These are phyloP conservation scores for Arachnomyces sp. DNA, from an alignment of 2,329 filamentous ascomycete genomes.

Conservation along the genomic window DNA sequence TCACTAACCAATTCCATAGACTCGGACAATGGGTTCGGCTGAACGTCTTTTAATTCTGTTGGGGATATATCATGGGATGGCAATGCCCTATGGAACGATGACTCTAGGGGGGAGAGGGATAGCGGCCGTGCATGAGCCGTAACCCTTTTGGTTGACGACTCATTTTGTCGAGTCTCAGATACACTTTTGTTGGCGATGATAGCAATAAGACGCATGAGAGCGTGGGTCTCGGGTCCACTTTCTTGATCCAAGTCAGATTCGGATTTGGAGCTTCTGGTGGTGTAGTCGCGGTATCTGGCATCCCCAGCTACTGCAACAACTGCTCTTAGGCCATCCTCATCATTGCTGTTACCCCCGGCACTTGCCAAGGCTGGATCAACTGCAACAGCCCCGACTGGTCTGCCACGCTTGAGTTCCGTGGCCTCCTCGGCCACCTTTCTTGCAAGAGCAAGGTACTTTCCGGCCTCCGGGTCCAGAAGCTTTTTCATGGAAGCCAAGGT, in stretches of 20 bases:
- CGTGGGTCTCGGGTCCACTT: conserved; percentile 38
- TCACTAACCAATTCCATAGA: no score
- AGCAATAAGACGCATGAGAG: conserved; percentile 37
- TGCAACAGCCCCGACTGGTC: conserved; percentile 36
- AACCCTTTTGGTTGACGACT: no score
- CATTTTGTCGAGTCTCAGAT: conserved; percentile 13
- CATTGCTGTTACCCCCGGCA: conserved; percentile 13
- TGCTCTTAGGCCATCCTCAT: conserved; percentile 28
- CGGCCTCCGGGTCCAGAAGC: conserved; percentile 29
- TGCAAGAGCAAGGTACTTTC: conserved; percentile 33
- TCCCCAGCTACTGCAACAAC: conserved; percentile 39
- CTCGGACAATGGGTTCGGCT: no score
- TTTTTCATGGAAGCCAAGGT: conserved; percentile 26
- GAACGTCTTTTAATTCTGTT: conserved; percentile 61
- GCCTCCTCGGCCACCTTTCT: conserved; percentile 31
- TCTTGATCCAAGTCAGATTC: conserved; percentile 28
- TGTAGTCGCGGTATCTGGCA: conserved; percentile 27
- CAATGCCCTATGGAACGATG: conserved; percentile 50
- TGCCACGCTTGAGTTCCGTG: conserved; percentile 27
- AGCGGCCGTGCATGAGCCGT: no score
- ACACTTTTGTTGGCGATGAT: conserved; percentile 35
- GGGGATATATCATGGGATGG: conserved; percentile 61
- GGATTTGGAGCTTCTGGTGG: background rate
- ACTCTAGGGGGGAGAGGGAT: conserved; percentile 21
- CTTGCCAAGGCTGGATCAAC: conserved; percentile 33